A percentile compares a stretch with the other conserved stretches of the same genome.
Evolutionary conservation across 2,329 filamentous ascomycete genomes (phyloP).

Genomic region (Exophiala oligosperma): DNA sequence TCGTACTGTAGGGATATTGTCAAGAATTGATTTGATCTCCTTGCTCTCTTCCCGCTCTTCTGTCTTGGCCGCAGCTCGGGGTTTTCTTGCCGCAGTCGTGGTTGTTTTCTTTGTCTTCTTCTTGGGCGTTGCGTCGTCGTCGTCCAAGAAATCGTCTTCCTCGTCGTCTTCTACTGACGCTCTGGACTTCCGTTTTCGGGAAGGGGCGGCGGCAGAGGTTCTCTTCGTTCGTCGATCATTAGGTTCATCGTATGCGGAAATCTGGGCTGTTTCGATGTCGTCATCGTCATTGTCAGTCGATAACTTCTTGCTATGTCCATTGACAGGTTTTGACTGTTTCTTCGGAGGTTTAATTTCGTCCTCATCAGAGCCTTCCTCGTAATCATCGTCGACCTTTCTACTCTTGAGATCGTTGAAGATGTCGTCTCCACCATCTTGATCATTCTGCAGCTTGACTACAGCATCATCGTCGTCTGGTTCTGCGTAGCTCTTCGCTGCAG

Average conservation of each 20-base stretch:
- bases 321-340: slow-evolving; percentile 10
- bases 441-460: slow-evolving; percentile 64
- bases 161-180: slow-evolving; percentile 50
- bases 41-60: slow-evolving; percentile 66
- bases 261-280: slow-evolving; percentile 27
- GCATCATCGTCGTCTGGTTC: slow-evolving; percentile 52
- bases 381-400: slow-evolving; percentile 67
- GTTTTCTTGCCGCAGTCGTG: slow-evolving; percentile 41
- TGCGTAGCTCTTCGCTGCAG: slow-evolving; percentile 36
- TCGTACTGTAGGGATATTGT: slow-evolving; percentile 79
- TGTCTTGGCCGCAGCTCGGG: slow-evolving; percentile 65
- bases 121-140: slow-evolving; percentile 57
- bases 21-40: slow-evolving; percentile 78
- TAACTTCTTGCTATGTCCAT: slow-evolving; percentile 16
- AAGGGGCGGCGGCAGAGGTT: slow-evolving; percentile 32
- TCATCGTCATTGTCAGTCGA: slow-evolving; percentile 36
- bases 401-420: slow-evolving; percentile 74
- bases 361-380: slow-evolving; percentile 60
- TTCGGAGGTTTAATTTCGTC: slow-evolving; percentile 49
- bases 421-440: slow-evolving; percentile 73
- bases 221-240: slow-evolving; percentile 39
- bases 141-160: slow-evolving; percentile 32
- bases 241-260: slow-evolving; percentile 28
- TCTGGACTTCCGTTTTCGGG: slow-evolving; percentile 59
- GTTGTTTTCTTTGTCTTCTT: slow-evolving; percentile 42